Percentiles rank a stretch among this genome's conserved stretches.
Evolutionary conservation across 352 stramenopile genomes (phyloP).

Genomic region (Aphanomyces astaci): DNA sequence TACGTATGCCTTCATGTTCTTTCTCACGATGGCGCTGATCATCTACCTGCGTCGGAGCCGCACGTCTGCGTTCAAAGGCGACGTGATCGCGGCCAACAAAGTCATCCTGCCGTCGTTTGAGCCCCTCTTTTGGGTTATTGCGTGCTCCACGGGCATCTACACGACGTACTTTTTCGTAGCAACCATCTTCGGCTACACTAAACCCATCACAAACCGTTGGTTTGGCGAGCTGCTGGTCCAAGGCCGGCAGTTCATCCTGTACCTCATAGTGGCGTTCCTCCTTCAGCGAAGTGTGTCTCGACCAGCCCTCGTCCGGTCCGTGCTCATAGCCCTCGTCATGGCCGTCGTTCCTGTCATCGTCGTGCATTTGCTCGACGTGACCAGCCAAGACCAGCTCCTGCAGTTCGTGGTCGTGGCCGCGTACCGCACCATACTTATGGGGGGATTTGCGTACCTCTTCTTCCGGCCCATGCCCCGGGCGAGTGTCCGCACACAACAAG

Average conservation of each 20-base stretch:
- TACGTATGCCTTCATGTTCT: conserved; percentile 42
- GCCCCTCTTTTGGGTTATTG: conserved; percentile 52
- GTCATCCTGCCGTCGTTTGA: conserved; percentile 60
- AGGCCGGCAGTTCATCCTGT: conserved; percentile 26
- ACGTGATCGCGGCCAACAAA: conserved; percentile 44
- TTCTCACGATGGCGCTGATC: conserved; percentile 35
- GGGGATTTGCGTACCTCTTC: conserved; percentile 16
- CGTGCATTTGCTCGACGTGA: conserved; percentile 14
- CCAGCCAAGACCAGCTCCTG: neutral
- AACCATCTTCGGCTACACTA: conserved; percentile 8
- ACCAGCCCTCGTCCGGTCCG: conserved; percentile 19
- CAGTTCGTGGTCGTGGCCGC: neutral
- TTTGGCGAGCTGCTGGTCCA: conserved; percentile 22
- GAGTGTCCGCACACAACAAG: conserved; percentile 5
- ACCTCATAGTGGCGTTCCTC: conserved; percentile 24
- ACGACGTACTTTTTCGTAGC: conserved; percentile 23
- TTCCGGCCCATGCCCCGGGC: conserved; percentile 20
- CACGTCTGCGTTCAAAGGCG: conserved; percentile 38
- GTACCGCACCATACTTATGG: conserved; percentile 16
- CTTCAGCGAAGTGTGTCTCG: conserved; percentile 23
- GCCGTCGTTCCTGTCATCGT: neutral
- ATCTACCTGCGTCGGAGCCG: conserved; percentile 55
- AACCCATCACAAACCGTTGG: conserved; percentile 24
- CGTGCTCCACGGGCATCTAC: conserved; percentile 32
- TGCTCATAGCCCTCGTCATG: conserved; percentile 20